Percentiles rank a stretch among this genome's conserved stretches.
phyloP scores from a whole-genome alignment of 805 yeast genomes.

The Yarrowia bubula region DNA sequence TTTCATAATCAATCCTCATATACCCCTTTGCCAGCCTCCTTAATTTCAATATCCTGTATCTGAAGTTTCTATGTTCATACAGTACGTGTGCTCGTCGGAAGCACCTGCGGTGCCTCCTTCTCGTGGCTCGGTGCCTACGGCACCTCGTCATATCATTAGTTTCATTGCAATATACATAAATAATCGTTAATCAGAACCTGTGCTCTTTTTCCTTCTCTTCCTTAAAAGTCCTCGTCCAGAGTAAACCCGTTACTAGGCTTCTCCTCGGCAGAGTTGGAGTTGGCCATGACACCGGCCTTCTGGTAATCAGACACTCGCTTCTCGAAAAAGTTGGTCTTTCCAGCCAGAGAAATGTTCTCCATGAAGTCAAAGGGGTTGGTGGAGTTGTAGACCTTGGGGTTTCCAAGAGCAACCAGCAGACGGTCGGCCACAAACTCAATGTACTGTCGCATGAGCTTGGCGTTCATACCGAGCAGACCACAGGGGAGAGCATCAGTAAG shows the following conservation, averaged over 20 bases:
- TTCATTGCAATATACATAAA: slow-evolving; percentile 26
- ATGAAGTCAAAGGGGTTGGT: slow-evolving; percentile 96
- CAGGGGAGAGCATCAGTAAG: slow-evolving; percentile 94
- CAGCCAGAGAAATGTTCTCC: slow-evolving; percentile 98
- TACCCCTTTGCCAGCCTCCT: too few relatives aligned
- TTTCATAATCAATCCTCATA: too few relatives aligned
- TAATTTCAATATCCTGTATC: too few relatives aligned
- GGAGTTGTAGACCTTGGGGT: slow-evolving; percentile 80
- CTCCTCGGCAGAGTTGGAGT: slow-evolving; percentile 36
- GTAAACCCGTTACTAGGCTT: slow-evolving; percentile 54
- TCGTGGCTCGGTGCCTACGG: too few relatives aligned
- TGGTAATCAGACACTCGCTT: slow-evolving; percentile 98
- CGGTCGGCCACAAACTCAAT: slow-evolving; percentile 98
- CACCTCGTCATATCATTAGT: background rate
- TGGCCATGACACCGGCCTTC: slow-evolving; percentile 98
- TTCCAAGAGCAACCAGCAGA: slow-evolving; percentile 85
- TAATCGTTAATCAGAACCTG: slow-evolving; percentile 16
- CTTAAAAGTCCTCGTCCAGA: slow-evolving; percentile 90
- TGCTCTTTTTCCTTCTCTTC: background rate
- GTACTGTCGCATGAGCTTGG: slow-evolving; percentile 92
- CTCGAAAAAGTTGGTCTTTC: slow-evolving; percentile 98
- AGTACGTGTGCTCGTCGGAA: too few relatives aligned
- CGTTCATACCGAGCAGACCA: slow-evolving; percentile 91
- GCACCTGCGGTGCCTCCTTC: too few relatives aligned
- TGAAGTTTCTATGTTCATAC: too few relatives aligned